phyloP scores from a whole-genome alignment of 257 asterid genomes.

The Verbena officinalis region DNA sequence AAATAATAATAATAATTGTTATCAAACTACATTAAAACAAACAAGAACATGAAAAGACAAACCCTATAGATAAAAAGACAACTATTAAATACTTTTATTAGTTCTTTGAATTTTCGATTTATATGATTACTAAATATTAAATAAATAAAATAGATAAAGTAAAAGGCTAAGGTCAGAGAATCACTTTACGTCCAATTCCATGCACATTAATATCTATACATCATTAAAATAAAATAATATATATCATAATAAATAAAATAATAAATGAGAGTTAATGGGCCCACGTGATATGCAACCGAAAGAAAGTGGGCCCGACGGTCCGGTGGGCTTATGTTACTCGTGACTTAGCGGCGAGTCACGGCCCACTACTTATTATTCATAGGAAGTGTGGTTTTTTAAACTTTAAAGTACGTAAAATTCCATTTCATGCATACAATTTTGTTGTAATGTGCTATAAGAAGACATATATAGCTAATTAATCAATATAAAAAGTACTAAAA shows the following conservation, averaged over 20 bases:
- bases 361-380: constrained; percentile 25
- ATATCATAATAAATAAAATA: background rate
- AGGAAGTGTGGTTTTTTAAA: background rate
- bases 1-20: background rate
- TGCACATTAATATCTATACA: constrained; percentile 28
- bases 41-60: constrained; percentile 48
- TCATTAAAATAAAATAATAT: background rate
- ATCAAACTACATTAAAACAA: constrained; percentile 29
- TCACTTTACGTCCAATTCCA: constrained; percentile 49
- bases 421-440: background rate
- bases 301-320: constrained; percentile 42
- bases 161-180: constrained; percentile 42
- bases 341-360: constrained; percentile 48
- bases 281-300: constrained; percentile 32
- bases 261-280: constrained; percentile 37
- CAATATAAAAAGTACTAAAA: no score
- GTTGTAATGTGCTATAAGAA: no score
- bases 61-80: constrained; percentile 39
- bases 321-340: constrained; percentile 35
- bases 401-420: background rate
- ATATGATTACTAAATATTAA: background rate
- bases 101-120: constrained; percentile 17
- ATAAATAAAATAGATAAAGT: constrained; percentile 25
- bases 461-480: no score
- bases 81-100: constrained; percentile 28